phyloP scores from a whole-genome alignment of 495 filamentous ascomycete genomes.

The Neurospora terricola region DNA sequence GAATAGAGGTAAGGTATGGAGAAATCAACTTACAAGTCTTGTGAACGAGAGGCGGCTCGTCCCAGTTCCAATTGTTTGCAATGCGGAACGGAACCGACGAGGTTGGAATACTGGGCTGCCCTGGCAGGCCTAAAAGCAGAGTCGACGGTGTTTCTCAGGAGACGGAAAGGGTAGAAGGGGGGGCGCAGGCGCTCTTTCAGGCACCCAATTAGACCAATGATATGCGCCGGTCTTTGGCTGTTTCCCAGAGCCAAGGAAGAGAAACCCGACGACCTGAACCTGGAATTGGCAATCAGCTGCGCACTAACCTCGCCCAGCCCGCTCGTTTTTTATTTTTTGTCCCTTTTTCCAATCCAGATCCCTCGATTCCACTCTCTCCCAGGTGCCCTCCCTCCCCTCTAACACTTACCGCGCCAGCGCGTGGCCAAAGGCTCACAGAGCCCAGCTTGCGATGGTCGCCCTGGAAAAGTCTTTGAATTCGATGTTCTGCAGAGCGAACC shows the following conservation, averaged over 20 bases:
- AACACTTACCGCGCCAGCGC: neutral
- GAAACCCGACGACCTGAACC: neutral
- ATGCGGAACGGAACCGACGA: neutral
- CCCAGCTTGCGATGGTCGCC: neutral
- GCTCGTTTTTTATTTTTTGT: neutral
- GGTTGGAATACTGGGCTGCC: conserved; percentile 12
- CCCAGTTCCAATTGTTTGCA: conserved; percentile 5
- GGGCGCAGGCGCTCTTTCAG: conserved; percentile 1
- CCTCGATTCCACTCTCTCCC: neutral
- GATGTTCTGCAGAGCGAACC: neutral
- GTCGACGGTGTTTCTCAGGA: conserved; percentile 9
- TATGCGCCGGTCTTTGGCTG: neutral
- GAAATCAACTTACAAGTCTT: conserved; percentile 17
- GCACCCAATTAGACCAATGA: conserved; percentile 4
- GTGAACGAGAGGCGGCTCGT: conserved; percentile 8
- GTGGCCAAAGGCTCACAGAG: neutral
- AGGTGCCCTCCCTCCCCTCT: neutral
- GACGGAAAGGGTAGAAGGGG: conserved; percentile 5
- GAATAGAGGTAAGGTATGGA: neutral
- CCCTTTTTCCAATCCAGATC: neutral
- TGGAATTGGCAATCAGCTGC: neutral
- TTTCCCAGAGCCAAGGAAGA: neutral
- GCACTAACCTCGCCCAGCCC: neutral
- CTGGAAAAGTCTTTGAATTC: neutral
- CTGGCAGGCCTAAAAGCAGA: conserved; percentile 4